Evolutionary conservation across 164 flowering plant genomes (phyloP).

Genomic region (Piper longum): DNA sequence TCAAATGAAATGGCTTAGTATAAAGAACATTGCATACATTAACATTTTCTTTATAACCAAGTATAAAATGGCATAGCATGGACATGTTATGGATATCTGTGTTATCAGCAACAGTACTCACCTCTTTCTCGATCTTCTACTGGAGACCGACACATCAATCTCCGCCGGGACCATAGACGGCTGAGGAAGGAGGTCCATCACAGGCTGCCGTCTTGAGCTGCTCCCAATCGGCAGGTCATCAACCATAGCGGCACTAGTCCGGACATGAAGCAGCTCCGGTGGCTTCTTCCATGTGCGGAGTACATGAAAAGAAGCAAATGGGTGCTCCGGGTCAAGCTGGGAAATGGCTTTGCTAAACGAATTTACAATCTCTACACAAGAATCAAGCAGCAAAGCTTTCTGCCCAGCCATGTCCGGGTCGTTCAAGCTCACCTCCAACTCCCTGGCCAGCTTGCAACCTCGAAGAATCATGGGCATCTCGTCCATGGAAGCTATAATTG

Average conservation of each 20-base stretch:
- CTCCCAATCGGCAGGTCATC: background rate
- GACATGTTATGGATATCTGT: no score
- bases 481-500: background rate
- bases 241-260: background rate
- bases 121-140: constrained; percentile 6
- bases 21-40: background rate
- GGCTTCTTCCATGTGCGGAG: background rate
- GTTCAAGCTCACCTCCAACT: constrained; percentile 4
- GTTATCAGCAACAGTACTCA: background rate
- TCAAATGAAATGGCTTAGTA: no score
- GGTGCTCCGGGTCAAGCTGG: background rate
- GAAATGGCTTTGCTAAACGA: constrained; percentile 2
- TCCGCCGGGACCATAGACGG: background rate
- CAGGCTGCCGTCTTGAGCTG: background rate
- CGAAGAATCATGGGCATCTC: background rate
- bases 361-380: background rate
- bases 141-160: constrained; percentile 1
- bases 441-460: constrained; percentile 3
- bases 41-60: background rate
- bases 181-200: background rate
- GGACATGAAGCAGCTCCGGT: background rate
- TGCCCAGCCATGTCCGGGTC: constrained; percentile 2
- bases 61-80: background rate
- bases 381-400: background rate
- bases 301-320: background rate